Base-by-base conservation (phyloP, 352 stramenopile species). In the Pythium periplocum region DNA sequence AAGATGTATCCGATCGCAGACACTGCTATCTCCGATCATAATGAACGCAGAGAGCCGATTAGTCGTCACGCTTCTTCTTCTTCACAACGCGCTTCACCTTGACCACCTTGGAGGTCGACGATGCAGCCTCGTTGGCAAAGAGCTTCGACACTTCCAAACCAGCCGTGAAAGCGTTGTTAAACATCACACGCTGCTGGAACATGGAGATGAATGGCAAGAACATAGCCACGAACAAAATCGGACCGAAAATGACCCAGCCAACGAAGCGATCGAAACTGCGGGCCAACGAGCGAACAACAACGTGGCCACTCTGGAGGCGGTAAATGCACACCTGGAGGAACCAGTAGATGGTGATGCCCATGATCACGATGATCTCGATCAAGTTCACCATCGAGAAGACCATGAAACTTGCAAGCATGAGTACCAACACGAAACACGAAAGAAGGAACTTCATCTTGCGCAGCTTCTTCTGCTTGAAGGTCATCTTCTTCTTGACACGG, bases 151-250 rank as follows among this genome's bases (percentile, higher is more conserved):
- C 73, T 31, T 83, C 64, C 5, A 89, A 43, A 42, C 81, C 61
- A 4, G 81, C 68, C n/a, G 79, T 86, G 52, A 89, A 89, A 36
- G 79, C 78, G 37, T 75, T 78, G 47, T 82, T 82, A 44, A 89
- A 71, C 11, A 82, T 89, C 9, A 76, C 62, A 32, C 68, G 68
- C 54, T 76, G 64, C 57, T 76, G 68, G 61, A 76, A 73, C 5
- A 57, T 45, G 36, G 64, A 66, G 31, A 76, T 47, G 53, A 76
- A 76, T 7, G 68, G 68, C 50, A 76, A 36, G 56, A 76, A 76
- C 68, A 76, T 76, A 33, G 68, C 55, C 8, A 73, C 52, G 45
- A 76, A 73, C 17, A 76, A 48, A 6, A 76, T 65, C 7, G 68
- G 68, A 31, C 65, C 65, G 38, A 73, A 70, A 42, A 73, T 65